Evolutionary conservation across 768 basidiomycete species (phyloP), one percentile per base, ranked within the genome.

Genomic region (Kwoniella shandongensis): DNA sequence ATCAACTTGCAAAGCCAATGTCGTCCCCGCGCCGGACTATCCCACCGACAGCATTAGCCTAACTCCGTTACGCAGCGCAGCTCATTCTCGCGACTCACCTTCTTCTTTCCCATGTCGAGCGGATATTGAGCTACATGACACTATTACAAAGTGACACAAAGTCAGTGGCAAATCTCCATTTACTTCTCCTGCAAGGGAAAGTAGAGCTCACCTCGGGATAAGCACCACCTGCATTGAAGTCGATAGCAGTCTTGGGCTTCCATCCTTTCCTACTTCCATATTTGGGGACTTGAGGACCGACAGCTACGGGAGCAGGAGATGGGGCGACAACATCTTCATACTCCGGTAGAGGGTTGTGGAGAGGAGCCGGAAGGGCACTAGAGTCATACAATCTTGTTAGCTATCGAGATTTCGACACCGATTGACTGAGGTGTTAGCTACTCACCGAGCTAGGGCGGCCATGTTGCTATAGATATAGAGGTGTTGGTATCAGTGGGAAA

Each of bases 41-140:
- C 15, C 22, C 18, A 51, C 32, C 42, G 53, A 42, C 22, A 40
- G 13, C 4, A 18, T 1, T 6, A 45, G 3, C 36, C 26, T 15
- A 51, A 32, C 32, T 22, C 25, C 40, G 18, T 46, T 42, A 12
- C 46, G 20, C 5, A 35, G 41, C 29, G n/a, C n/a, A 38, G 41
- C 84, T 61, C 48, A 86, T 91, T 84, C 92, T 91, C 13, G 8
- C 18, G 35, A 48, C 84, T 62, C 50, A 87, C 91, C 84, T 93
- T 93, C 83, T 96, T 96, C 79, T 84, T 84, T 54, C 94, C 94
- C 83, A 99, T 86, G 54, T 91, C 90, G 61, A 98, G 77, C 11
- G 94, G 94, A 79, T 96, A 99, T 76, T 99, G 94, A 5, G 96
- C 96, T 50, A 94, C 80, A 82, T 93, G 91, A 76, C 93, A 97